Conservation (phyloP, 2,329 filamentous ascomycete species). For the Cladorrhinum sp. region DNA sequence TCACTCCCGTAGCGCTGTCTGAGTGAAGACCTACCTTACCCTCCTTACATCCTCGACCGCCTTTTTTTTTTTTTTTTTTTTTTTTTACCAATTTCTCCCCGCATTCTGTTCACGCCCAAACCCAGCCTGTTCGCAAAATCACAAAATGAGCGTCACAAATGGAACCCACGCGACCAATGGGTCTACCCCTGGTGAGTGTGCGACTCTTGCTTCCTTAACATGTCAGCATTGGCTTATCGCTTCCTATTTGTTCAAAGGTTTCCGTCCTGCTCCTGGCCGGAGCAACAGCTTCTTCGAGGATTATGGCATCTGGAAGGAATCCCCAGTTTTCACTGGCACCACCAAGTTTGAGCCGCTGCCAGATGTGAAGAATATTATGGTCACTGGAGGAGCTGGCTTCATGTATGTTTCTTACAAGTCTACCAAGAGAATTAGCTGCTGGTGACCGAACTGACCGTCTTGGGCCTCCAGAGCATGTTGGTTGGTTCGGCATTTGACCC, state of each 20-base stretch:
- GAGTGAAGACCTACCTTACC: background rate
- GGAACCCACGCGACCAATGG: slow-evolving; percentile 9
- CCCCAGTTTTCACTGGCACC: slow-evolving; percentile 65
- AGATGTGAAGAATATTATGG: slow-evolving; percentile 75
- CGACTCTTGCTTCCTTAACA: background rate
- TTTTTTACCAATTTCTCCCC: background rate
- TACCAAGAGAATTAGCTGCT: background rate
- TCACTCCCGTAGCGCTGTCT: background rate
- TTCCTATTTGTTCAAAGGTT: slow-evolving; percentile 10
- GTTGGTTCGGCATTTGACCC: slow-evolving; percentile 73
- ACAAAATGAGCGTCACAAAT: slow-evolving; percentile 16
- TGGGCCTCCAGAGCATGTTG: slow-evolving; percentile 65
- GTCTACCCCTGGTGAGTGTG: slow-evolving; percentile 15
- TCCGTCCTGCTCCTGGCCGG: slow-evolving; percentile 25
- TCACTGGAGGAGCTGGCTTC: slow-evolving; percentile 81
- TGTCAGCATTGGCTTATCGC: background rate
- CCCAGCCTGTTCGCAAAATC: background rate
- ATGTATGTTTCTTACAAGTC: slow-evolving; percentile 56
- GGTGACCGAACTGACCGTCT: slow-evolving; percentile 3
- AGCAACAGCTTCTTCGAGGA: slow-evolving; percentile 50
- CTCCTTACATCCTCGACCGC: background rate
- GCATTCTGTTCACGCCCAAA: background rate
- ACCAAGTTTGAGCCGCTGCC: slow-evolving; percentile 67
- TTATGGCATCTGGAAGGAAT: slow-evolving; percentile 66
- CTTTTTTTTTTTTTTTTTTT: background rate